Evolutionary conservation across 148 eudicot species (phyloP), one percentile per base, ranked within the genome.

Genomic region (Beta vulgaris): DNA sequence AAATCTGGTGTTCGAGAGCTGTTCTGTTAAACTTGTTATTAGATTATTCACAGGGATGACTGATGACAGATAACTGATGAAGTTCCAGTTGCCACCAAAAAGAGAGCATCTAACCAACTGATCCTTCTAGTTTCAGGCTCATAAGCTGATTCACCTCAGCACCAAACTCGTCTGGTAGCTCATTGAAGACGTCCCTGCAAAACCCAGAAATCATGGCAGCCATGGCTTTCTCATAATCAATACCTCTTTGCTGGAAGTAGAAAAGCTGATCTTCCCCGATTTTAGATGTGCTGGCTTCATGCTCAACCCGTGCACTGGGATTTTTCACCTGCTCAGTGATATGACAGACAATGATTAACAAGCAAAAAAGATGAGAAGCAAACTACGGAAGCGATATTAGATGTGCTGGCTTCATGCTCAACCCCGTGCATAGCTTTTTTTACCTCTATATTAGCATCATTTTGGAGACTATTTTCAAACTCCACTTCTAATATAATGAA

Each of bases 341-440:
- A 60, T 69, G 28, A 63, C 36, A 68, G 34, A 46, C 71, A 60
- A 49, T 29, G 65, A 16, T 35, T 29, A 12, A 60, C 15, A 29
- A 1, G 16, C 31, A 11, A 57, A 6, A 11, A 2, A 29, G 3
- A 31, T 59, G 64, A 28, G 19, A 13, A 59, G 36, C 64, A 31
- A n/a, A n/a, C n/a, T n/a, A n/a, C n/a, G n/a, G n/a, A n/a, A n/a
- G n/a, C 93, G 6, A 94, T 94, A 72, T 91, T 91, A 14, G 93
- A 91, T 61, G 97, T 94, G 79, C 93, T 94, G n/a, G 98, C 98
- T 85, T 94, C 97, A 31, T 94, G 98, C 67, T 94, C 98, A 19
- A 93, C n/a, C 79, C 29, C 90, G 84, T 0, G 91, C 90, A 15
- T 68, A 1, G 88, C 91, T 71, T 91, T 91, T 82, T 91, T 93